Evolutionary conservation across 345 rosid species (phyloP).

Genomic region (Linum usitatissimum): DNA sequence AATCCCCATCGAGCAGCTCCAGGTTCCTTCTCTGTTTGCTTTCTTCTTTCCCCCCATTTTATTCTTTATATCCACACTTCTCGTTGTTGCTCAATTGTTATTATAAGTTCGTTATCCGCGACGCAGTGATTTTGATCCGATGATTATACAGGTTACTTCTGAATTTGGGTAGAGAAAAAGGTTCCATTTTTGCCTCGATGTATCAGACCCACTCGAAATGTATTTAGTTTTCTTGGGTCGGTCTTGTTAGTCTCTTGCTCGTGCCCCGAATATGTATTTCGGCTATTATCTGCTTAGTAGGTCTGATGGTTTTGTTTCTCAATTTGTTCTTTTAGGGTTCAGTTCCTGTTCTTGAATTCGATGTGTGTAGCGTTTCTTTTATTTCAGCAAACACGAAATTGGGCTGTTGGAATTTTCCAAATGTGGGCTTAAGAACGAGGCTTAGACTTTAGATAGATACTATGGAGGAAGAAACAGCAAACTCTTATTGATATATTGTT

Average conservation of each 20-base stretch:
- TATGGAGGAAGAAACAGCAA: too few species aligned
- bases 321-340: too few species aligned
- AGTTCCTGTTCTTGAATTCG: too few species aligned
- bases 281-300: not conserved
- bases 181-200: not conserved
- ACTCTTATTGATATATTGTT: too few species aligned
- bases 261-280: not conserved
- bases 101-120: not conserved
- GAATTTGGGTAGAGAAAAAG: not conserved
- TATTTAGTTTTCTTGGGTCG: not conserved
- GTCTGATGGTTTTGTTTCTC: too few species aligned
- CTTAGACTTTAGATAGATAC: too few species aligned
- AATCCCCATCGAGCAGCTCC: constrained; percentile 50
- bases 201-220: not conserved
- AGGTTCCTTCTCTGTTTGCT: constrained; percentile 20
- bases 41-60: not conserved
- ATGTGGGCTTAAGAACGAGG: too few species aligned
- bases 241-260: not conserved
- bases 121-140: not conserved
- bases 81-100: not conserved
- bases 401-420: too few species aligned
- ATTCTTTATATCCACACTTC: not conserved
- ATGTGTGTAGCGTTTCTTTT: too few species aligned
- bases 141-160: not conserved
- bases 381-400: too few species aligned